Base-by-base conservation (phyloP, 2,329 filamentous ascomycete species). In the Aspergillus sp. region DNA sequence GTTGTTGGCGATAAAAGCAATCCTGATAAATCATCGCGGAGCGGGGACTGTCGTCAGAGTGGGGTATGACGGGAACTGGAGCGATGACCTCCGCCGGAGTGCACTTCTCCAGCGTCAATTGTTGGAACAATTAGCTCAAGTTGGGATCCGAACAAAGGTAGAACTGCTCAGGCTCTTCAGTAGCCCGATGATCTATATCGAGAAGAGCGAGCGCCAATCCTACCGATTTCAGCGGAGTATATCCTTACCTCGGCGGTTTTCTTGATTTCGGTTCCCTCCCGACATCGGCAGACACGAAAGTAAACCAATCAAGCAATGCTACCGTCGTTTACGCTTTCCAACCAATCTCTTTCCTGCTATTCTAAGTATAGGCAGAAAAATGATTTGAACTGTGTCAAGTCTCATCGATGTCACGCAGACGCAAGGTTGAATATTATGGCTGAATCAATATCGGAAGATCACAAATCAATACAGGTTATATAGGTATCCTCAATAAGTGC, bases 21-120 rank as follows among this genome's bases (percentile, higher is more conserved):
- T 61, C 49, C 35, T 46, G 59, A 65, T 62, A 64, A 65, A 63
- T 60, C 45, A 55, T 57, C 49, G 62, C 59, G 47, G 27, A 56
- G 64, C 61, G 64, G 65, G 64, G 65, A 58, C 39, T 64, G 57
- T 60, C 56, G 56, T 66, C 63, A 65, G 62, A 67, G 65, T 67
- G 65, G 64, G 64, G 65, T 61, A 58, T 56, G 47, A 43, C 24
- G 24, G 53, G 52, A 35, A 31, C 52, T 54, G 52, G 52, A 54
- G 52, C 44, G 52, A 47, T 54, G 52, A 54, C 33, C 52, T 54
- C 52, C 52, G 60, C 60, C 57, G 52, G 52, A 58, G 50, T 19
- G 23, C 33, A 19, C 12, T n/a, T 33, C 23, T 41, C 35, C 39
- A 39, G 37, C 23, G 44, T 27, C 48, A 15, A 37, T 7, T 37